phyloP scores from a whole-genome alignment of 768 basidiomycete species.

The Tubosaeta brunneosetosa region DNA sequence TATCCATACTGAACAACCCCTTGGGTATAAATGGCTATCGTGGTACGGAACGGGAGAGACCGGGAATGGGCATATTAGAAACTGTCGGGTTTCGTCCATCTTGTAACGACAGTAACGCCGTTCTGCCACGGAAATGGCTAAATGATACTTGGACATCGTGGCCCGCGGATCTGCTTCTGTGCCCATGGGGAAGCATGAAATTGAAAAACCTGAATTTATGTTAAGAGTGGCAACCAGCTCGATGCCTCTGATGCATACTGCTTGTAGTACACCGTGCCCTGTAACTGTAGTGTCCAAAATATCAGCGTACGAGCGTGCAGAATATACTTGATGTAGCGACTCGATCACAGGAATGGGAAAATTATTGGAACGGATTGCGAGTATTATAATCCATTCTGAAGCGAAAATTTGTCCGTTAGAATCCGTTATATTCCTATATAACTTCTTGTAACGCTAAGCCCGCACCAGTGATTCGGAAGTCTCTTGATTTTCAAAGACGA shows the following conservation, averaged over 20 bases:
- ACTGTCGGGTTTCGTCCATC: not conserved
- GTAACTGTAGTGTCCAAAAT: too few relatives aligned
- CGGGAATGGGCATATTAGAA: slow-evolving; percentile 12
- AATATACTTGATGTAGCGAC: too few relatives aligned
- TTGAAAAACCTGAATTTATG: not conserved
- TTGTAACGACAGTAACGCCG: not conserved
- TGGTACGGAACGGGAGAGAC: slow-evolving; percentile 6
- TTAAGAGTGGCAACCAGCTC: not conserved
- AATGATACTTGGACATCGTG: not conserved
- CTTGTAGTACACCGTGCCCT: not conserved
- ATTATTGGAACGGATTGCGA: too few relatives aligned
- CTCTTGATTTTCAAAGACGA: too few relatives aligned
- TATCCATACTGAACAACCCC: not conserved
- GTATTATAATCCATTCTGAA: too few relatives aligned
- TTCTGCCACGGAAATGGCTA: not conserved
- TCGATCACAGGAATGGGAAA: too few relatives aligned
- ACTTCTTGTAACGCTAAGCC: too few relatives aligned
- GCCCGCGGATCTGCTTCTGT: not conserved
- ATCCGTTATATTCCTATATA: too few relatives aligned
- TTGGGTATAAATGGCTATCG: not conserved
- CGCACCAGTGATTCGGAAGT: too few relatives aligned
- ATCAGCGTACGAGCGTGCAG: too few relatives aligned
- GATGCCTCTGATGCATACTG: not conserved
- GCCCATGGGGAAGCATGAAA: not conserved
- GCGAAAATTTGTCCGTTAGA: too few relatives aligned